phyloP scores from a whole-genome alignment of 2,329 filamentous ascomycete genomes.

The Cryphonectria nitschkei region DNA sequence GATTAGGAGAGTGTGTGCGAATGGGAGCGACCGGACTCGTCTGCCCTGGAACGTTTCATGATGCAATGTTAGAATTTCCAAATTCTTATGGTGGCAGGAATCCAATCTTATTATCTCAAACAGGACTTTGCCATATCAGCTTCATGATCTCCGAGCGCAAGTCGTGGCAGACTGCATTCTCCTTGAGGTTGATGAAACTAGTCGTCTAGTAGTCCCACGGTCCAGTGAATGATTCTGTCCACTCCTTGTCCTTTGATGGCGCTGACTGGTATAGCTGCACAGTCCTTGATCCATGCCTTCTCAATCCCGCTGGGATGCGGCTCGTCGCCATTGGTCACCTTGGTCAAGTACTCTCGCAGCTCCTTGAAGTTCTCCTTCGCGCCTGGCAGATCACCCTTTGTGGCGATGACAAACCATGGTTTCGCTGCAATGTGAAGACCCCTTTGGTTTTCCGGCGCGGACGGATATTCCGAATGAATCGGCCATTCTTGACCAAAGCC shows the following conservation, averaged over 20 bases:
- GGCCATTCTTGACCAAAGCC: conserved; percentile 34
- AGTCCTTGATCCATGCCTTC: conserved; percentile 61
- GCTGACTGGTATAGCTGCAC: conserved; percentile 80
- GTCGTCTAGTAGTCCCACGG: conserved; percentile 67
- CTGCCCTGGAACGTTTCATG: conserved; percentile 16
- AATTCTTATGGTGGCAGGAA: conserved; percentile 3
- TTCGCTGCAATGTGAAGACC: conserved; percentile 84
- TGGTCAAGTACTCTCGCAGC: conserved; percentile 72
- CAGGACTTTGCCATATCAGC: no score
- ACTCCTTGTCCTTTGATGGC: conserved; percentile 88
- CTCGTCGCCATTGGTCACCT: conserved; percentile 63
- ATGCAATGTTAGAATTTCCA: conserved; percentile 7
- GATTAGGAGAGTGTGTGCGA: not conserved
- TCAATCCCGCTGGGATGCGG: conserved; percentile 74
- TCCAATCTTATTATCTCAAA: not conserved
- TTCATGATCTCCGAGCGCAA: not conserved
- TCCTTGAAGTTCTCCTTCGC: conserved; percentile 77
- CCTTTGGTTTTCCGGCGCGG: conserved; percentile 35
- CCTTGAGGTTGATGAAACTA: conserved; percentile 18
- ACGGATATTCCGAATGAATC: conserved; percentile 38
- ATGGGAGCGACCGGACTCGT: conserved; percentile 9
- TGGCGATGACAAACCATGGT: conserved; percentile 95
- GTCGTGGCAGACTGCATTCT: not conserved
- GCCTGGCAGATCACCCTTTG: conserved; percentile 82
- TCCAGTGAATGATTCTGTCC: conserved; percentile 72